A percentile compares a stretch with the other conserved stretches of the same genome.
Evolutionary conservation across 805 yeast genomes (phyloP).

Genomic region (Tetrapisispora iriomotensis): DNA sequence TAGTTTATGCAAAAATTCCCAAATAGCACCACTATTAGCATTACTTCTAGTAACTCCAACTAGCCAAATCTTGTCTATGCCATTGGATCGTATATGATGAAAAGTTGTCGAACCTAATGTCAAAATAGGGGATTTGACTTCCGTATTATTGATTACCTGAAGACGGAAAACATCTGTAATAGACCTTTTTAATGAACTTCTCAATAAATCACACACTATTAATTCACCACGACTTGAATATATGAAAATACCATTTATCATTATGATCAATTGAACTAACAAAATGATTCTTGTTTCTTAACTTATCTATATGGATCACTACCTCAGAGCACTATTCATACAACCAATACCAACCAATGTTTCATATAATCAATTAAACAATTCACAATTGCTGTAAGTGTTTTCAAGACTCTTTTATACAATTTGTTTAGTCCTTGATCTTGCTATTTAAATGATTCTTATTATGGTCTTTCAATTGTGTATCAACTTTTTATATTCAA

Average conservation of each 20-base stretch:
- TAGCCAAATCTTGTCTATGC: conserved; percentile 50
- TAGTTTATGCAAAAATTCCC: conserved; percentile 67
- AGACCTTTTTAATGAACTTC: conserved; percentile 67
- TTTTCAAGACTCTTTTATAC: too few relatives aligned
- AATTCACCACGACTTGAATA: conserved; percentile 78
- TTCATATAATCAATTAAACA: too few relatives aligned
- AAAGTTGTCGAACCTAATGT: conserved; percentile 92
- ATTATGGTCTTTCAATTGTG: not conserved
- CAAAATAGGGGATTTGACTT: conserved; percentile 55
- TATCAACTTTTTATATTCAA: too few relatives aligned
- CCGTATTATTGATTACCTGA: conserved; percentile 63
- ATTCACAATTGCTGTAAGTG: too few relatives aligned
- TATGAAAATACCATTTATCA: conserved; percentile 79
- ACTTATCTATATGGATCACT: too few relatives aligned
- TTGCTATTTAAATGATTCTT: not conserved
- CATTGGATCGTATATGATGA: conserved; percentile 54
- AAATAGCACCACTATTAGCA: conserved; percentile 68
- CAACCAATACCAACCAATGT: too few relatives aligned
- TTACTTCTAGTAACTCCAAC: conserved; percentile 88
- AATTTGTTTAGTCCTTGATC: too few relatives aligned
- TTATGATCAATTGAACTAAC: too few relatives aligned
- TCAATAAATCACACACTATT: conserved; percentile 60
- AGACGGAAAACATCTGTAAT: conserved; percentile 85
- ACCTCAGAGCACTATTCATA: too few relatives aligned
- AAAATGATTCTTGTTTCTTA: too few relatives aligned